These are phyloP conservation scores for Onygenales sp. DNA, from an alignment of 2,329 filamentous ascomycete genomes.

Conservation along the genomic window DNA sequence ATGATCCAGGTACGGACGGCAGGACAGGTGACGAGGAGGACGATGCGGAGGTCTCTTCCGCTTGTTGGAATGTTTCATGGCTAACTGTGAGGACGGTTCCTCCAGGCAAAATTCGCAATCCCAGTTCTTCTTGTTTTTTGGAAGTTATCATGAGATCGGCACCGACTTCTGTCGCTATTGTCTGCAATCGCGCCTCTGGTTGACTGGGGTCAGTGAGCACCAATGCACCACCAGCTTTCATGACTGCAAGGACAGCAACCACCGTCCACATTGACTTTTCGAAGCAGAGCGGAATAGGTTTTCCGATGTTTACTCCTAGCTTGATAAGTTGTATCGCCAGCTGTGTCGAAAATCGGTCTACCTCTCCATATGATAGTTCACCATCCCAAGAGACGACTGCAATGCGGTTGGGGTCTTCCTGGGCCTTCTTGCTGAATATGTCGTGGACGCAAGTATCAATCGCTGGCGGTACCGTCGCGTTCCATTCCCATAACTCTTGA, in stretches of 20 bases:
- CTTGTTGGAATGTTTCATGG: slow-evolving; percentile 1
- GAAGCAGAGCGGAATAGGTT: slow-evolving; percentile 19
- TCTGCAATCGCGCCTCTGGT: slow-evolving; percentile 24
- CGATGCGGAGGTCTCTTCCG: background rate
- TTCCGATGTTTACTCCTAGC: slow-evolving; percentile 21
- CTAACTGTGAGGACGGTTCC: slow-evolving; percentile 5
- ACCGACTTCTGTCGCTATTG: slow-evolving; percentile 11
- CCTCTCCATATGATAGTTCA: slow-evolving; percentile 17
- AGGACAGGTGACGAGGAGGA: background rate
- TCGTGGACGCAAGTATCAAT: slow-evolving; percentile 13
- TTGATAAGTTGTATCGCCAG: slow-evolving; percentile 20
- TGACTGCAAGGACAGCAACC: slow-evolving; percentile 19
- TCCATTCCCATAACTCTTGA: slow-evolving; percentile 17
- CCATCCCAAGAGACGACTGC: slow-evolving; percentile 24
- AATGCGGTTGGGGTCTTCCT: slow-evolving; percentile 2
- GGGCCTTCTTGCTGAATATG: slow-evolving; percentile 8
- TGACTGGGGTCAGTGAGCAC: slow-evolving; percentile 20
- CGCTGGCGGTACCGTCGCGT: slow-evolving; percentile 11
- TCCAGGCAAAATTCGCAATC: slow-evolving; percentile 2
- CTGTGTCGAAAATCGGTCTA: slow-evolving; percentile 23
- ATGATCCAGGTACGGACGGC: slow-evolving; percentile 7
- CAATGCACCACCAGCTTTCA: slow-evolving; percentile 22
- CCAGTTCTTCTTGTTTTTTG: slow-evolving; percentile 6
- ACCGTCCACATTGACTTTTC: slow-evolving; percentile 23
- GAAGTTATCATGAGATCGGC: slow-evolving; percentile 12